A percentile compares a stretch with the other conserved stretches of the same genome.
Conservation (phyloP, 2,329 filamentous ascomycete species). For the Cercospora sesami region DNA sequence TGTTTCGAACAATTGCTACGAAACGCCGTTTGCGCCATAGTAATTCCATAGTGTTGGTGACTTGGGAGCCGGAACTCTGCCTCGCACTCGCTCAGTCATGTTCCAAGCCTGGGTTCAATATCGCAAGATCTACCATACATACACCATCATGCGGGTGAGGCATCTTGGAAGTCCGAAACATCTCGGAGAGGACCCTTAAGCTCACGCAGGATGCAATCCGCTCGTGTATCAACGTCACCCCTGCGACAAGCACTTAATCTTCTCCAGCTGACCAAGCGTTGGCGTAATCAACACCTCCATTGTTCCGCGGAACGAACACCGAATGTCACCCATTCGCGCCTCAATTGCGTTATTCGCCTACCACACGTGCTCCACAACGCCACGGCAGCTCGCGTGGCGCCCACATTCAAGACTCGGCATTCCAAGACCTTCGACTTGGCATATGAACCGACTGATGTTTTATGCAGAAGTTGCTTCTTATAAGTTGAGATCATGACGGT, state of each 20-base stretch:
- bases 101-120: neutral
- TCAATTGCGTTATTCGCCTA: neutral
- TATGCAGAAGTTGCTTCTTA: neutral
- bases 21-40: neutral
- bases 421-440: constrained; percentile 8
- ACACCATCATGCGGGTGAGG: neutral
- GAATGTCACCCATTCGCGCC: neutral
- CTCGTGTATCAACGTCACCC: neutral
- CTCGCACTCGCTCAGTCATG: neutral
- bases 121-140: neutral
- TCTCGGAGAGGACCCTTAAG: neutral
- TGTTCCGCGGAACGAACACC: neutral
- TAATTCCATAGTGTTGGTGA: neutral
- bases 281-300: neutral
- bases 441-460: neutral
- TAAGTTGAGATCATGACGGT: neutral
- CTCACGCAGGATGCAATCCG: neutral
- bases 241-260: neutral
- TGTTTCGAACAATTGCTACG: neutral
- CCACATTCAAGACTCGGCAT: constrained; percentile 10
- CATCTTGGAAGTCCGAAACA: neutral
- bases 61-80: neutral
- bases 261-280: neutral
- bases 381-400: neutral
- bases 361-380: neutral